A percentile compares a stretch with the other conserved stretches of the same genome.
phyloP scores from a whole-genome alignment of 2,329 filamentous ascomycete species.

The Diaporthe amygdali region DNA sequence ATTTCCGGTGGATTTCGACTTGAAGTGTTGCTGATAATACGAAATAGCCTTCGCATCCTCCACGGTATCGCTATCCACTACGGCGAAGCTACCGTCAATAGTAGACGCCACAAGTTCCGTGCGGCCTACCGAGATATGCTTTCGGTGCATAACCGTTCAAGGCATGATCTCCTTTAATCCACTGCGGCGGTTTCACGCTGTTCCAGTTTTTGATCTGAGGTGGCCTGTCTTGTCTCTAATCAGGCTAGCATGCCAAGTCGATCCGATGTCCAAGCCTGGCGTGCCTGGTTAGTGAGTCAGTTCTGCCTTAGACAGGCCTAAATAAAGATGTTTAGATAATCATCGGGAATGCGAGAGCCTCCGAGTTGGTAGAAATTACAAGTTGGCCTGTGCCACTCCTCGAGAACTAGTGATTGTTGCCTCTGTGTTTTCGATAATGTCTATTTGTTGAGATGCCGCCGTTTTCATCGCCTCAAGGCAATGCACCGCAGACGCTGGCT shows the following conservation, averaged over 20 bases:
- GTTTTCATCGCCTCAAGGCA: constrained; percentile 16
- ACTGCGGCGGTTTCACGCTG: not conserved
- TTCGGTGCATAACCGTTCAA: not conserved
- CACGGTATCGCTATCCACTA: not conserved
- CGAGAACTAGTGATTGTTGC: not conserved
- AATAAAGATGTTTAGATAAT: not conserved
- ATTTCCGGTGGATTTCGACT: not conserved
- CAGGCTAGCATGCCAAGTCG: not conserved
- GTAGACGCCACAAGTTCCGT: not conserved
- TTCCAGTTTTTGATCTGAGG: not conserved
- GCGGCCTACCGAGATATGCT: not conserved
- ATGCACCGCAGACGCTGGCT: constrained; percentile 20
- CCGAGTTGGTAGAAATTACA: not conserved
- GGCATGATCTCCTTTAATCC: not conserved
- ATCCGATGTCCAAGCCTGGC: not conserved
- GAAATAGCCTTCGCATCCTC: not conserved
- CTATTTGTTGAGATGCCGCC: not conserved
- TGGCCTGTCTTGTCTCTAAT: not conserved
- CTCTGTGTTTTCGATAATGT: not conserved
- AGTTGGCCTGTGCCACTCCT: not conserved
- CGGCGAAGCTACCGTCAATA: constrained; percentile 6
- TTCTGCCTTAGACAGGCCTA: not conserved
- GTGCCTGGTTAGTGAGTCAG: constrained; percentile 8
- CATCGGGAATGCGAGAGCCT: not conserved
- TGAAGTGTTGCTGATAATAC: not conserved